Conservation (phyloP, 495 filamentous ascomycete species). For the Staphylotrichum longicolle region DNA sequence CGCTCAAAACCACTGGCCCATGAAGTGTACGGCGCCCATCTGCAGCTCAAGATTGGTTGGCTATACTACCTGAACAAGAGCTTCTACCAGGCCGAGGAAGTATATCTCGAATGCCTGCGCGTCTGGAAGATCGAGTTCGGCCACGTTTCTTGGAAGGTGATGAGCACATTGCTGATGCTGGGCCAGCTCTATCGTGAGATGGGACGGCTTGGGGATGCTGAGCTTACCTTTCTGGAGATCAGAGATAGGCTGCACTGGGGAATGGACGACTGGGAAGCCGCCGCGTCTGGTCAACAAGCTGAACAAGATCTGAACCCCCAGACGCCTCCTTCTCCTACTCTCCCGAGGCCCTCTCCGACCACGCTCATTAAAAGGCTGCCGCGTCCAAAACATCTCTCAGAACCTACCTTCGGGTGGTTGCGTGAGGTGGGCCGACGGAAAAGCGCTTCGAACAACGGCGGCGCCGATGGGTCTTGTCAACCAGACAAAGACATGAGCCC, state of each 20-base stretch:
- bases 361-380: background rate
- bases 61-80: background rate
- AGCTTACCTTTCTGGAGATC: background rate
- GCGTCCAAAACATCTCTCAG: background rate
- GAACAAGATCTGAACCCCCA: no score
- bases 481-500: no score
- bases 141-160: background rate
- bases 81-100: background rate
- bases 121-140: background rate
- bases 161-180: background rate
- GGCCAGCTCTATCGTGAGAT: slow-evolving; percentile 4
- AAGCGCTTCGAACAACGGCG: no score
- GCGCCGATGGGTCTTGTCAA: no score
- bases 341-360: no score
- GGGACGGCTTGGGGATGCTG: slow-evolving; percentile 1
- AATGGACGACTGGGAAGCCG: no score
- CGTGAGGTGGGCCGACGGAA: no score
- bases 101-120: background rate
- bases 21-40: background rate
- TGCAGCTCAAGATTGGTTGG: slow-evolving; percentile 1
- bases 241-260: background rate
- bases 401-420: background rate
- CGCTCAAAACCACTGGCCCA: background rate
- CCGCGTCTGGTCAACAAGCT: no score
- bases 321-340: no score